These are phyloP conservation scores for Arabidopsis thaliana DNA, from an alignment of 345 rosid genomes.

Conservation along the genomic window DNA sequence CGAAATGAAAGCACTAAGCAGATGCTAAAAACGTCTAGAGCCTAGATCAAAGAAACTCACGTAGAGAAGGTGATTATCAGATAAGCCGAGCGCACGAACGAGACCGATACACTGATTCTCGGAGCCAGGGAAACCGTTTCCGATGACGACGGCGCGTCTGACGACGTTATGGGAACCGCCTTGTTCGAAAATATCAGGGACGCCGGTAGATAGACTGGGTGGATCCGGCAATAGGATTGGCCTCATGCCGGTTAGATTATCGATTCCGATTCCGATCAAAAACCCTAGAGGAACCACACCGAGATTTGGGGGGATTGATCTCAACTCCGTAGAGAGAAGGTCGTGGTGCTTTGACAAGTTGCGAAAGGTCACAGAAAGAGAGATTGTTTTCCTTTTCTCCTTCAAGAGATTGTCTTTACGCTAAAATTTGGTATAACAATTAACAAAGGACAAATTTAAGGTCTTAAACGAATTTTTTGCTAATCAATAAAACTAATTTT, in stretches of 20 bases:
- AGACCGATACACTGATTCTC: slow-evolving; percentile 94
- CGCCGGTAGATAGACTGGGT: slow-evolving; percentile 65
- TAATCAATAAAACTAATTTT: background rate
- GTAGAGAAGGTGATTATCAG: slow-evolving; percentile 65
- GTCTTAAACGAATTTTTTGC: background rate
- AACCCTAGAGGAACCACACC: slow-evolving; percentile 35
- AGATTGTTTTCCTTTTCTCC: slow-evolving; percentile 15
- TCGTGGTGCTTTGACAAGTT: slow-evolving; percentile 41
- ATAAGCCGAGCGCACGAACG: slow-evolving; percentile 82
- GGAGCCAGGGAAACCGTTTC: slow-evolving; percentile 83
- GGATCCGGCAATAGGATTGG: slow-evolving; percentile 92
- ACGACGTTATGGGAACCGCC: slow-evolving; percentile 74
- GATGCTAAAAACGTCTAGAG: background rate
- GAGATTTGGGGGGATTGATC: background rate
- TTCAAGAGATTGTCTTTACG: background rate
- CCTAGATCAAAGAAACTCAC: slow-evolving; percentile 54
- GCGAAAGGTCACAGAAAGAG: slow-evolving; percentile 3
- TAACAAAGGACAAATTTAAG: background rate
- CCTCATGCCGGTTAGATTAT: slow-evolving; percentile 59
- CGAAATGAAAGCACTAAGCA: too few species aligned
- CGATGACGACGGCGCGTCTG: slow-evolving; percentile 89
- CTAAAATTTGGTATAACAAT: background rate
- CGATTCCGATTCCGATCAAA: slow-evolving; percentile 28
- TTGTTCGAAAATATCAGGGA: slow-evolving; percentile 87
- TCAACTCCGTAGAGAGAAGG: background rate